Evolutionary conservation across 2,329 filamentous ascomycete species (phyloP).

Genomic region (Colletotrichum sp.): DNA sequence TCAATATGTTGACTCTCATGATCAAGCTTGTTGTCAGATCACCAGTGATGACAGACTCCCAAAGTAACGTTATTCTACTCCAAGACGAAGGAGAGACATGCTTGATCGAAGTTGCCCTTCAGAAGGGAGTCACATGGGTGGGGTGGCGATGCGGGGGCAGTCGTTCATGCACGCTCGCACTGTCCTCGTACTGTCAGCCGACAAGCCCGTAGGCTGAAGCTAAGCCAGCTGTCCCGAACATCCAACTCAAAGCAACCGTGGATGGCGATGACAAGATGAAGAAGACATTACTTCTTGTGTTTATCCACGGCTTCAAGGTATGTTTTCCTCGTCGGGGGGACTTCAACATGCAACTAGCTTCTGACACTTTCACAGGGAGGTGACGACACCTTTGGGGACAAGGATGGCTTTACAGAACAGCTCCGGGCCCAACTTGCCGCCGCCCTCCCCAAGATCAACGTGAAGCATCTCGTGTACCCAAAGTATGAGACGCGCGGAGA

Average conservation of each 20-base stretch:
- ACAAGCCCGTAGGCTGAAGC: not conserved
- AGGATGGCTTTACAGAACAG: constrained; percentile 73
- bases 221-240: not conserved
- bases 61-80: not conserved
- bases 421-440: constrained; percentile 68
- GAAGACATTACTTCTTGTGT: constrained; percentile 81
- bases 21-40: not conserved
- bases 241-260: not conserved
- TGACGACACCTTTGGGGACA: constrained; percentile 76
- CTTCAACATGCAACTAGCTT: not conserved
- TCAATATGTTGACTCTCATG: not conserved
- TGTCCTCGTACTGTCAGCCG: not conserved
- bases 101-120: not conserved
- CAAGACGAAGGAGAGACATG: not conserved
- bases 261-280: constrained; percentile 60
- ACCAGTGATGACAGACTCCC: not conserved
- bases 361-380: constrained; percentile 59
- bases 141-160: constrained; percentile 15
- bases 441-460: constrained; percentile 71
- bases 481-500: constrained; percentile 84
- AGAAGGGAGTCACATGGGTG: constrained; percentile 7
- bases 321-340: not conserved
- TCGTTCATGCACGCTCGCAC: not conserved
- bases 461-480: constrained; percentile 76
- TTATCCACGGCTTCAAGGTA: constrained; percentile 89